Base-by-base conservation (phyloP, 2,329 filamentous ascomycete species). In the Neospermospora avenae region DNA sequence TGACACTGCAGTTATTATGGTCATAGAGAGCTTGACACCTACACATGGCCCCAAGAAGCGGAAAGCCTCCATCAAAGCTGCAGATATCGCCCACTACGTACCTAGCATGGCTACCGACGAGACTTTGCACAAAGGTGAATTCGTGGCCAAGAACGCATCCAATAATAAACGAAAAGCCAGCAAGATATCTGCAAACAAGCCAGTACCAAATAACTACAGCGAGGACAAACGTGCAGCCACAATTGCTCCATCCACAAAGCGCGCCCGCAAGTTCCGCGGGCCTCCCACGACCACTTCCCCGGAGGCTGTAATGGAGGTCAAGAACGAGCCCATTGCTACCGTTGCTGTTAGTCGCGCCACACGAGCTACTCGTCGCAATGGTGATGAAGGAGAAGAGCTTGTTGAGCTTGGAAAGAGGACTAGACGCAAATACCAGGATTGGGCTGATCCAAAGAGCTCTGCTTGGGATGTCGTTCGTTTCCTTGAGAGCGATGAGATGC, bases 401-500 rank as follows among this genome's bases (percentile, higher is more conserved):
- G 37, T 58, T 25, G 45, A 22, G 16, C 24, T 51, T 24, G 37
- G 42, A 41, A 49, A 41, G 5, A 63, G 41, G 25, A 41, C 28
- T 3, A 60, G 18, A 22, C 46, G 57, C 53, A 55, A 46, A 34
- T 18, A 28, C 37, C 37, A 46, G n/a, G 52, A 46, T 35, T 70
- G 67, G 68, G 58, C 54, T 37, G 57, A 66, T 35, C 65, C 64
- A 1, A 64, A 62, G n/a, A 66, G 60, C 37, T 24, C 46, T 8
- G 60, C 65, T 18, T 70, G 62, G 62, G 61, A 69, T 48, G 35
- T 65, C 16, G 35, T 62, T 3, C 61, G 52, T 55, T 51, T 68
- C 48, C 60, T 69, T n/a, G 13, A 62, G 3, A 41, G 41, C 10
- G 62, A 67, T 3, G 57, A 59, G 5, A 62, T 44, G 45, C 41